phyloP scores from a whole-genome alignment of 1,139 yeast species.

The Wickerhamomyces sp. region DNA sequence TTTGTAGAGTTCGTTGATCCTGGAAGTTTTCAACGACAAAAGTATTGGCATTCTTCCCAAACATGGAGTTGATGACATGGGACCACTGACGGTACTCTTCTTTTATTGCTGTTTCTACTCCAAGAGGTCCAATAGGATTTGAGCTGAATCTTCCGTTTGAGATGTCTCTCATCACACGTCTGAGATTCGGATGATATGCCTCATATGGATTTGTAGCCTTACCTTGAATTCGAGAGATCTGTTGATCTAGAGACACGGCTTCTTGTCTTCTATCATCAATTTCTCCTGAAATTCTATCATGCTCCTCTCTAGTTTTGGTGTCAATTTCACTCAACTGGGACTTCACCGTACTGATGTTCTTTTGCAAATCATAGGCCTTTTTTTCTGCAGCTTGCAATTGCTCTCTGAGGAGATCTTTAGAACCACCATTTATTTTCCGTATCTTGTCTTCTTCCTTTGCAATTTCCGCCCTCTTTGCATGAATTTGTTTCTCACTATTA shows the following conservation, averaged over 20 bases:
- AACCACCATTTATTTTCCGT: constrained; percentile 37
- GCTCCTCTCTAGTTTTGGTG: constrained; percentile 1
- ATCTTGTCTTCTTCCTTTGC: constrained; percentile 34
- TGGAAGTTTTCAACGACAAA: constrained; percentile 63
- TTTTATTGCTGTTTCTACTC: constrained; percentile 55
- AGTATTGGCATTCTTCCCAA: constrained; percentile 47
- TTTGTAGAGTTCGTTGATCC: constrained; percentile 50
- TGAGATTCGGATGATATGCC: constrained; percentile 48
- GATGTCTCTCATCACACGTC: constrained; percentile 39
- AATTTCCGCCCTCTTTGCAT: constrained; percentile 28
- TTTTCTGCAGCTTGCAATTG: constrained; percentile 26
- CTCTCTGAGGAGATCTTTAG: constrained; percentile 26
- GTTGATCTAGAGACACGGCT: constrained; percentile 21
- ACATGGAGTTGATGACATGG: constrained; percentile 50
- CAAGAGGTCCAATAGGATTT: constrained; percentile 83
- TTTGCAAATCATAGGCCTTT: constrained; percentile 11
- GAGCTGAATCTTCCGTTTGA: constrained; percentile 34
- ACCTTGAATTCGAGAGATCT: constrained; percentile 7
- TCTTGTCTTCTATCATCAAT: constrained; percentile 15
- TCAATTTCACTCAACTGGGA: constrained; percentile 9
- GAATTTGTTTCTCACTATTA: constrained; percentile 25
- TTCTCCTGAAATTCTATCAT: constrained; percentile 12
- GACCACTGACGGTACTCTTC: constrained; percentile 54
- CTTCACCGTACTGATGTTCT: constrained; percentile 12
- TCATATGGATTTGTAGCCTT: constrained; percentile 17